These are phyloP conservation scores for Cyclotella atomus DNA, from an alignment of 108 stramenopile genomes.

Conservation along the genomic window DNA sequence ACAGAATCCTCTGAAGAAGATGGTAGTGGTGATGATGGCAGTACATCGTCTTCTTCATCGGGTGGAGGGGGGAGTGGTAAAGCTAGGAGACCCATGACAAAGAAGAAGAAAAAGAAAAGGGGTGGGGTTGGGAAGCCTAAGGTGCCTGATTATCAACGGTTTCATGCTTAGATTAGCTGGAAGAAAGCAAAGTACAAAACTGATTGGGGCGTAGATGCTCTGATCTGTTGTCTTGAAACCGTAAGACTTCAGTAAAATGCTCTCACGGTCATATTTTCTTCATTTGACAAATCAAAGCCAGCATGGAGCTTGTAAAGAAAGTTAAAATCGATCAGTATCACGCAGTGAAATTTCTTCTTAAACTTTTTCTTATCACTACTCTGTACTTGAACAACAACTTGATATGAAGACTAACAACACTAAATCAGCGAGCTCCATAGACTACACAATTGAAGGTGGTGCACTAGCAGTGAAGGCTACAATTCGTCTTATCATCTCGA, in stretches of 20 bases:
- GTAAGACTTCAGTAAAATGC: too few relatives aligned
- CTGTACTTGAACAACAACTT: background rate
- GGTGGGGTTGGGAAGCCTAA: constrained; percentile 59
- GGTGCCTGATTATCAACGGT: constrained; percentile 83
- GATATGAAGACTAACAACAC: background rate
- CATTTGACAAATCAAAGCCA: too few relatives aligned
- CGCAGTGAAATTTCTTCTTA: too few relatives aligned
- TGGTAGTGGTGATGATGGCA: constrained; percentile 30
- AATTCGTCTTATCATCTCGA: background rate
- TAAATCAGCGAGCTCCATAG: too few relatives aligned
- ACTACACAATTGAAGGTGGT: too few relatives aligned
- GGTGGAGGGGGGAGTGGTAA: constrained; percentile 42
- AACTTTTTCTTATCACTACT: too few relatives aligned
- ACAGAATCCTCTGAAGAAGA: constrained; percentile 82
- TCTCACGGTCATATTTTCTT: too few relatives aligned
- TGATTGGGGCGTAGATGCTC: too few relatives aligned
- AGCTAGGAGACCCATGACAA: constrained; percentile 47
- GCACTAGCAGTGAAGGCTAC: background rate
- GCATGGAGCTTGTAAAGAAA: too few relatives aligned
- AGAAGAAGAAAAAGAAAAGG: constrained; percentile 41
- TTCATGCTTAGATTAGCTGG: constrained; percentile 76
- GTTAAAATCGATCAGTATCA: too few relatives aligned
- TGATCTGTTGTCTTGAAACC: too few relatives aligned
- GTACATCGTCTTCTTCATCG: constrained; percentile 41
- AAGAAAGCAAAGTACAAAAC: too few relatives aligned